Conservation (phyloP, 352 stramenopile species). For the Pythium biforme region DNA sequence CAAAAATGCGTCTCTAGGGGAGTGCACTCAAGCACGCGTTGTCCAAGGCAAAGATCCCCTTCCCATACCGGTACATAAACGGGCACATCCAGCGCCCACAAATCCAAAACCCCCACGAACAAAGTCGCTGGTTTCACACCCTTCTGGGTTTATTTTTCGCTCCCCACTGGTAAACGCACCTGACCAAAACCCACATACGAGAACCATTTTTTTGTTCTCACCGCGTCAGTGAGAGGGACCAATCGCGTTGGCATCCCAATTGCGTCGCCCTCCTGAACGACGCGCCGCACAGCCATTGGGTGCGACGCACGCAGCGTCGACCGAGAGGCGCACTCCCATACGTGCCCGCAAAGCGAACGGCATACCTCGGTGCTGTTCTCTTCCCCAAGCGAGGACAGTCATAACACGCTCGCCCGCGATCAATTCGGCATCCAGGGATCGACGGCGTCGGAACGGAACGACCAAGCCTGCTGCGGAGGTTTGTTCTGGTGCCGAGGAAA, state of each 20-base stretch:
- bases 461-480: not conserved
- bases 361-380: not conserved
- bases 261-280: not conserved
- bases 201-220: constrained; percentile 1
- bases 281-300: constrained; percentile 12
- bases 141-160: constrained; percentile 1
- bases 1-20: too few species aligned
- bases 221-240: not conserved
- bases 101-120: not conserved
- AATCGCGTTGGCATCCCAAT: not conserved
- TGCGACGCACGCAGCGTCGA: constrained; percentile 20
- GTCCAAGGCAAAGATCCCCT: not conserved
- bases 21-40: too few species aligned
- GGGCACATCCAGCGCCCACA: not conserved
- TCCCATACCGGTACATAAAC: constrained; percentile 6
- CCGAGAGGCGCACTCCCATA: not conserved
- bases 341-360: not conserved
- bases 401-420: not conserved
- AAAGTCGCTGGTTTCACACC: not conserved
- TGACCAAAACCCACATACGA: not conserved
- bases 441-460: not conserved
- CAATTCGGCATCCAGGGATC: not conserved
- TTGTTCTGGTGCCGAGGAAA: not conserved
- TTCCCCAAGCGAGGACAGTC: not conserved
- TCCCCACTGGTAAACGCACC: not conserved